These are phyloP conservation scores for Dichotomocladium elegans DNA, from an alignment of 371 early-diverging fungal genomes.

Conservation along the genomic window DNA sequence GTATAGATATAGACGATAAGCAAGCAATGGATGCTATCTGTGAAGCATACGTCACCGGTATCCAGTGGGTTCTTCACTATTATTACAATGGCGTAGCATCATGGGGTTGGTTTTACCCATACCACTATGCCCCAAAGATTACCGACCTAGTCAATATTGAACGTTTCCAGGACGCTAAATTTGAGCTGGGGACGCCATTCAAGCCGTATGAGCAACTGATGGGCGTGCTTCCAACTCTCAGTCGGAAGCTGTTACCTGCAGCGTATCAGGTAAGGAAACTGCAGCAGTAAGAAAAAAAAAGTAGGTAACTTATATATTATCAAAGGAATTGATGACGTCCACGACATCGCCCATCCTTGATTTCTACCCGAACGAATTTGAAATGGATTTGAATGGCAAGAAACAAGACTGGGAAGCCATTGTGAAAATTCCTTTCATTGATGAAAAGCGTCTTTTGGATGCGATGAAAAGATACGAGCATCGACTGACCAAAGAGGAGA, in stretches of 20 bases:
- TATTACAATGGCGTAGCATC: constrained; percentile 94
- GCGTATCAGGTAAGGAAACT: constrained; percentile 58
- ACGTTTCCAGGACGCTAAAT: constrained; percentile 55
- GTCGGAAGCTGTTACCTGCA: constrained; percentile 74
- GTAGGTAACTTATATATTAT: neutral
- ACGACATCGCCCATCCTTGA: constrained; percentile 83
- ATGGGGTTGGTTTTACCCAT: constrained; percentile 99
- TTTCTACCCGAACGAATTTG: constrained; percentile 91
- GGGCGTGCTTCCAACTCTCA: constrained; percentile 95
- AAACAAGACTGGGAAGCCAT: constrained; percentile 98
- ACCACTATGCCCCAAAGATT: constrained; percentile 98
- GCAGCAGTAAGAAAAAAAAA: neutral
- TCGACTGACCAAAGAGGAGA: constrained; percentile 65
- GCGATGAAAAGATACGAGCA: constrained; percentile 77
- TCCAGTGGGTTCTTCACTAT: constrained; percentile 97
- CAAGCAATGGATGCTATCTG: constrained; percentile 62
- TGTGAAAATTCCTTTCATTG: constrained; percentile 93
- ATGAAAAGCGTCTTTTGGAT: constrained; percentile 75
- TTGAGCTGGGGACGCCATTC: constrained; percentile 86
- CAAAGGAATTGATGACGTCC: constrained; percentile 78
- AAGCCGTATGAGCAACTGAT: constrained; percentile 97
- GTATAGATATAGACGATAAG: constrained; percentile 49
- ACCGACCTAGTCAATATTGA: constrained; percentile 60
- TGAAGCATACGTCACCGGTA: constrained; percentile 82
- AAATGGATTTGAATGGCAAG: constrained; percentile 97